Evolutionary conservation across 2,329 filamentous ascomycete species (phyloP).

Genomic region (Simplicillium aogashimaense): DNA sequence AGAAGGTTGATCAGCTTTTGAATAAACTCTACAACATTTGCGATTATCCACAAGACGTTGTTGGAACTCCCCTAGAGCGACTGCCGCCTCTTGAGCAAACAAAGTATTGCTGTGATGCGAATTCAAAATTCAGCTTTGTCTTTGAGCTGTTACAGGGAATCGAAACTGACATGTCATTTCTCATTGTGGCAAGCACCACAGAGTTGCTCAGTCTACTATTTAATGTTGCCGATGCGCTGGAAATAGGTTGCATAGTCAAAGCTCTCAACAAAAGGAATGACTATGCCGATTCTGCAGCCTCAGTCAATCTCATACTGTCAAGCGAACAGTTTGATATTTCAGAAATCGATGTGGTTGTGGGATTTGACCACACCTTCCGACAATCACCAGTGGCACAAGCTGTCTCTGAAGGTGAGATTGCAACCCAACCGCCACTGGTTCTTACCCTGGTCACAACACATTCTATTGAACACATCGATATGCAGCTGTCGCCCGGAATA

Average conservation of each 20-base stretch:
- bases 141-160: slow-evolving; percentile 41
- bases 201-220: slow-evolving; percentile 41
- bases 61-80: slow-evolving; percentile 28
- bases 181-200: slow-evolving; percentile 42
- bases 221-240: slow-evolving; percentile 31
- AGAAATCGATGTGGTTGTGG: slow-evolving; percentile 40
- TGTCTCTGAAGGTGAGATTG: slow-evolving; percentile 8
- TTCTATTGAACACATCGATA: slow-evolving; percentile 46
- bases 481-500: slow-evolving; percentile 26
- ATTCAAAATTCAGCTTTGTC: slow-evolving; percentile 51
- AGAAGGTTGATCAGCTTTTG: slow-evolving; percentile 41
- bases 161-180: slow-evolving; percentile 32
- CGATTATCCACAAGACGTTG: slow-evolving; percentile 44
- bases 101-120: slow-evolving; percentile 45
- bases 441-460: slow-evolving; percentile 38
- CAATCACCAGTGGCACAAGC: slow-evolving; percentile 19
- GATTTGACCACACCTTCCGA: slow-evolving; percentile 41
- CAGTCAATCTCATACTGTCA: slow-evolving; percentile 32
- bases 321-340: slow-evolving; percentile 25
- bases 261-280: slow-evolving; percentile 16
- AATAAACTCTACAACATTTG: slow-evolving; percentile 41
- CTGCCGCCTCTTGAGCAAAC: slow-evolving; percentile 31
- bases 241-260: slow-evolving; percentile 22
- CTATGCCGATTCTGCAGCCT: slow-evolving; percentile 23
- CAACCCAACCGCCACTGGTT: slow-evolving; percentile 28